These are phyloP conservation scores for Ambrosia trifida DNA, from an alignment of 129 eudicot genomes.

Conservation along the genomic window DNA sequence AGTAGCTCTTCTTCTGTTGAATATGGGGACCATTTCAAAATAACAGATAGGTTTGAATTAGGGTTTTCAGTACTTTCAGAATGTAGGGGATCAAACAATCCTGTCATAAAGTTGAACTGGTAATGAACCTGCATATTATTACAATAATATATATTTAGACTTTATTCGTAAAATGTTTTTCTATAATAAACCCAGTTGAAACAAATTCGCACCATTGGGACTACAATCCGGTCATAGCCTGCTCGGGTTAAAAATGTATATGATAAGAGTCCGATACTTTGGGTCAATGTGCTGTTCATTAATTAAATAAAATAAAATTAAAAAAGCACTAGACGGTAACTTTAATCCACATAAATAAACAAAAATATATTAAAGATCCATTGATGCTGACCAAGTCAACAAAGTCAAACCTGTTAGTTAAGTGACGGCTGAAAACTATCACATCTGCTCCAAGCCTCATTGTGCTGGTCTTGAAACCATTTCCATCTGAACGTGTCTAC, in stretches of 20 bases:
- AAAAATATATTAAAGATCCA: constrained; percentile 3
- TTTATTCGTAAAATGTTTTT: constrained; percentile 2
- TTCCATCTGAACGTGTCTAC: constrained; percentile 70
- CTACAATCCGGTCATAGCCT: constrained; percentile 71
- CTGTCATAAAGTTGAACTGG: constrained; percentile 41
- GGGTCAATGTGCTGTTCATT: constrained; percentile 46
- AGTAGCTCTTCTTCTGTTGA: constrained; percentile 51
- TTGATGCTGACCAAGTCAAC: background rate
- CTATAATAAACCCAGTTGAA: background rate
- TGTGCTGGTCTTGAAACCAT: constrained; percentile 74
- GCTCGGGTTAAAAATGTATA: constrained; percentile 62
- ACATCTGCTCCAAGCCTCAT: constrained; percentile 85
- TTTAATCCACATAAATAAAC: background rate
- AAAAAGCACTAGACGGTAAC: background rate
- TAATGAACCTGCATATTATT: constrained; percentile 52
- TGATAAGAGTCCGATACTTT: constrained; percentile 80
- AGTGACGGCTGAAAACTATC: constrained; percentile 59
- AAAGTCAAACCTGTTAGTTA: constrained; percentile 35
- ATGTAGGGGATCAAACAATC: constrained; percentile 34
- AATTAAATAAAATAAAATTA: background rate
- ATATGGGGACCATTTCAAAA: constrained; percentile 69
- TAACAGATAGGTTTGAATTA: constrained; percentile 41
- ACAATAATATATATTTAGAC: background rate
- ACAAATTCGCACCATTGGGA: constrained; percentile 58
- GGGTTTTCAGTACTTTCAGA: constrained; percentile 35